Evolutionary conservation across 371 early-diverging fungal genomes (phyloP).

Genomic region (Lichtheimia ramosa): DNA sequence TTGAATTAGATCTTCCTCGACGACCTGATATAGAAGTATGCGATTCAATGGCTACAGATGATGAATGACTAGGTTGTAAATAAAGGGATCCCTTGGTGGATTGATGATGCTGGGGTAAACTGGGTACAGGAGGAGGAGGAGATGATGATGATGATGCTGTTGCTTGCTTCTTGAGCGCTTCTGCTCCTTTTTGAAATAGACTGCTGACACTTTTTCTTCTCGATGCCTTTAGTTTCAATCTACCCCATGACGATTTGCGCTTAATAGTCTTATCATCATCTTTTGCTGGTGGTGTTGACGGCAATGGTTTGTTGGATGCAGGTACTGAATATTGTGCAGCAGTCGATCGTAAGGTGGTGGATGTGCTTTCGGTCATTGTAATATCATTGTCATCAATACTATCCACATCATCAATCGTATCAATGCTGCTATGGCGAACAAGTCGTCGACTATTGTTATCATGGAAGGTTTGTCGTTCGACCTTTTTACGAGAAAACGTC

Average conservation of each 20-base stretch:
- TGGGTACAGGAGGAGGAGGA: constrained; percentile 9
- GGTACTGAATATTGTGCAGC: neutral
- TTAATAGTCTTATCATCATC: constrained; percentile 7
- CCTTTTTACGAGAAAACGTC: constrained; percentile 46
- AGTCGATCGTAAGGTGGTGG: constrained; percentile 13
- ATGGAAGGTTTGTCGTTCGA: constrained; percentile 28
- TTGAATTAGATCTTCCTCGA: constrained; percentile 30
- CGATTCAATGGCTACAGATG: constrained; percentile 6
- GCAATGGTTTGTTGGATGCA: no score
- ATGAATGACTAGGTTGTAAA: neutral
- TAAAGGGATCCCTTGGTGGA: neutral
- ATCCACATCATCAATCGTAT: neutral
- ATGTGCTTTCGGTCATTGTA: constrained; percentile 12
- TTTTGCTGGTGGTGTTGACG: neutral
- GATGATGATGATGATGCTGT: neutral
- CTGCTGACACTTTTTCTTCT: constrained; percentile 13
- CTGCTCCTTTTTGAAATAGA: constrained; percentile 16
- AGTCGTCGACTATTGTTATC: neutral
- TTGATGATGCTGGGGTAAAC: neutral
- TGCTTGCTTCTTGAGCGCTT: constrained; percentile 7
- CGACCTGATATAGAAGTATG: constrained; percentile 1
- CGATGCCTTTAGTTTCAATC: constrained; percentile 17
- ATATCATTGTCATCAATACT: neutral
- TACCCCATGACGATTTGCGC: constrained; percentile 18
- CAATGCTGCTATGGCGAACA: constrained; percentile 2